Base-by-base conservation (phyloP, 164 flowering plant genomes). In the Sedum album region DNA sequence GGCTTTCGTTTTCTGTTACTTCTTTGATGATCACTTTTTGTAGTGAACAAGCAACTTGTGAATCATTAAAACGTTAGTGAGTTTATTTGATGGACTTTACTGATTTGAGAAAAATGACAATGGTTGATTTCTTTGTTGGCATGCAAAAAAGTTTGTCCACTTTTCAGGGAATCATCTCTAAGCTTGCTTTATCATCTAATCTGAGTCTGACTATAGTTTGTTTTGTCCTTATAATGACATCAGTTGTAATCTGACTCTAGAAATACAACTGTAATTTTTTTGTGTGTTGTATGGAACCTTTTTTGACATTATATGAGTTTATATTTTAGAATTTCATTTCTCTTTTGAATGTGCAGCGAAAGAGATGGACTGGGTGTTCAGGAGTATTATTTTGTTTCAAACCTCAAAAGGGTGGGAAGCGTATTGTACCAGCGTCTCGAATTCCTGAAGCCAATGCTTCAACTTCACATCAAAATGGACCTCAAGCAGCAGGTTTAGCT, bases 381-480 rank as follows among this genome's bases (percentile, higher is more conserved):
- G 79, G 83, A 71, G 85, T 85, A 31, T 75, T 91, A 0, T 85
- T 90, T 15, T 94, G 97, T 71, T 88, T 94, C 69, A 77, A 89
- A 31, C 65, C 85, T 5, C 86, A 88, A 39, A 91, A 91, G 75
- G 88, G 95, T 44, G 88, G 90, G 33, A 91, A 84, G 49, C 93
- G 98, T 18, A 86, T 94, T 69, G 99, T 88, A 5, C 99, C 97
- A 60, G 83, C 97, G 67, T 77, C 94, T 72, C 95, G 97, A 42
- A 76, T 88, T 44, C 88, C 89, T 21, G 97, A 91, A 18, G 87
- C 86, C 42, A 86, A 80, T 74, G 76, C 80, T 49, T 66, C 88
- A 15, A 80, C 76, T 6, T 78, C 83, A 65, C 93, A 84, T 63
- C 79, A 82, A 60, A 87, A 88, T 77, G 91, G 91, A 39, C 75